These are phyloP conservation scores for Pseudogymnoascus sp. DNA, from an alignment of 2,329 filamentous ascomycete species.

Conservation along the genomic window DNA sequence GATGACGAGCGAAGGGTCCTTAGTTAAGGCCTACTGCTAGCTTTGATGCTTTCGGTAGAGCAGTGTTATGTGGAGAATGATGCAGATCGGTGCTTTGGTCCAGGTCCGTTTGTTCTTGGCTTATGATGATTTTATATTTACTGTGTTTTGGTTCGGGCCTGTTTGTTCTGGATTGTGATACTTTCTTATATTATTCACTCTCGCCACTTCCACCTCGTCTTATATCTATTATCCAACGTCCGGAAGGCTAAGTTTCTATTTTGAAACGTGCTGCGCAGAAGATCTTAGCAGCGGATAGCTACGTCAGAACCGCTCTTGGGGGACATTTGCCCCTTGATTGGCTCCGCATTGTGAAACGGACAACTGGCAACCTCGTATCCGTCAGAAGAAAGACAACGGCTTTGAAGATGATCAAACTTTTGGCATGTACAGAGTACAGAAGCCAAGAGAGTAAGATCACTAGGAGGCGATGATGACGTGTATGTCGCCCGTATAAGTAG, in stretches of 20 bases:
- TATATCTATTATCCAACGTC: neutral
- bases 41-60: neutral
- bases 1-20: neutral
- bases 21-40: neutral
- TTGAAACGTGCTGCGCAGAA: neutral
- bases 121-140: neutral
- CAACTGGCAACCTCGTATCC: constrained; percentile 3
- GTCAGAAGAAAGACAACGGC: neutral
- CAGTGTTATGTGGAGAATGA: neutral
- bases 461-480: neutral
- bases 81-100: neutral
- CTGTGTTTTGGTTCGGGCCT: neutral
- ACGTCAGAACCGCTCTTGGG: neutral
- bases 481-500: neutral
- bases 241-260: neutral
- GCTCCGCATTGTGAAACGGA: constrained; percentile 1
- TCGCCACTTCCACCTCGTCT: neutral
- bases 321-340: neutral
- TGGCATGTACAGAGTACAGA: neutral
- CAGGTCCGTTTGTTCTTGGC: neutral
- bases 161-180: neutral
- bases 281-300: constrained; percentile 2
- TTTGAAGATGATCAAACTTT: neutral
- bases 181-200: neutral
- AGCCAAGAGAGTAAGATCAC: neutral